Evolutionary conservation across 2,329 filamentous ascomycete species (phyloP).

Genomic region (Triangularia verruculosa): DNA sequence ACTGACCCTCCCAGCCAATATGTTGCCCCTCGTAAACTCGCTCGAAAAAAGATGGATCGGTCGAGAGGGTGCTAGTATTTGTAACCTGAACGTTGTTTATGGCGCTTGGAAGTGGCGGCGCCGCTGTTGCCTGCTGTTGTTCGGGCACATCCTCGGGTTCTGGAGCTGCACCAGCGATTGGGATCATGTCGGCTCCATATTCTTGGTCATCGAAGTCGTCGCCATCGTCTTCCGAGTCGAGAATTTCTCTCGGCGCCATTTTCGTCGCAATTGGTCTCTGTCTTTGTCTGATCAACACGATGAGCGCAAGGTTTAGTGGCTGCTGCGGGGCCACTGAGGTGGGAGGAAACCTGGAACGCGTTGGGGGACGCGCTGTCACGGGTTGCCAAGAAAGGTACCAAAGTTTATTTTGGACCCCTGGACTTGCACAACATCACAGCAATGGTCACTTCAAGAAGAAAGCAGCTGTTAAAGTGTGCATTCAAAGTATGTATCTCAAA

Average conservation of each 20-base stretch:
- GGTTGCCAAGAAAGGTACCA: constrained; percentile 5
- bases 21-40: constrained; percentile 47
- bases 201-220: constrained; percentile 23
- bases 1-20: constrained; percentile 26
- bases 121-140: not conserved
- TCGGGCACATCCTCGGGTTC: not conserved
- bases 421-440: not conserved
- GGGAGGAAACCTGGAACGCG: not conserved
- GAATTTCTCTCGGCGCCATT: constrained; percentile 32
- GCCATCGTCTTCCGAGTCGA: constrained; percentile 36
- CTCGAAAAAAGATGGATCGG: constrained; percentile 48
- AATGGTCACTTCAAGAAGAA: too few species aligned
- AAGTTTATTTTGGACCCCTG: not conserved
- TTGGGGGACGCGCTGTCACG: constrained; percentile 3
- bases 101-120: not conserved
- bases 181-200: constrained; percentile 3
- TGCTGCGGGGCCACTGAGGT: not conserved
- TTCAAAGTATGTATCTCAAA: too few species aligned
- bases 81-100: constrained; percentile 1
- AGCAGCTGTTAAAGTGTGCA: too few species aligned
- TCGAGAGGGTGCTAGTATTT: constrained; percentile 36
- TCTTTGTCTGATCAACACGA: not conserved
- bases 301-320: not conserved
- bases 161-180: not conserved
- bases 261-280: not conserved